Evolutionary conservation across 225 moss, liverwort and hornwort species (phyloP).

Genomic region (Asterella californica): DNA sequence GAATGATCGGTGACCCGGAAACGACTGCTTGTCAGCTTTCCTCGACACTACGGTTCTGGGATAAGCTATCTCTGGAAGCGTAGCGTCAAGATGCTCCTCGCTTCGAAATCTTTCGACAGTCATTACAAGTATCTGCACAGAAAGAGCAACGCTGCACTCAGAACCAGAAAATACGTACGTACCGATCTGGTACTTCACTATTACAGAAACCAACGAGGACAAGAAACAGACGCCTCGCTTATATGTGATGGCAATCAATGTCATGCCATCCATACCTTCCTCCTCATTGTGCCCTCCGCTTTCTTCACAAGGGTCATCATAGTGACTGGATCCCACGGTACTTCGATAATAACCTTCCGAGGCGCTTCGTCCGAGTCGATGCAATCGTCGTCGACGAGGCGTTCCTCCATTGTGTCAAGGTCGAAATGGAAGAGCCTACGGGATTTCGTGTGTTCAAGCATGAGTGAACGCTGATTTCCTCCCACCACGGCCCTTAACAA

Average conservation of each 20-base stretch:
- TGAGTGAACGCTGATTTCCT: background rate
- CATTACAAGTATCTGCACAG: slow-evolving; percentile 10
- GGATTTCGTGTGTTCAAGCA: background rate
- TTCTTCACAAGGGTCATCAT: slow-evolving; percentile 9
- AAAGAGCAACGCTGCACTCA: background rate
- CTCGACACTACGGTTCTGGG: background rate
- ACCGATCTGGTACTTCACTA: background rate
- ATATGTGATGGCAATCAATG: too few species aligned
- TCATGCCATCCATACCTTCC: background rate
- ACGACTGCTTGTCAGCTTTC: too few species aligned
- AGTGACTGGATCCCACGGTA: slow-evolving; percentile 12
- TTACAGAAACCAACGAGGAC: background rate
- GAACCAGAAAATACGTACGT: background rate
- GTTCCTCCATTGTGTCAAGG: slow-evolving; percentile 11
- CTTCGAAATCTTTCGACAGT: slow-evolving; percentile 15
- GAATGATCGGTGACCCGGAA: background rate
- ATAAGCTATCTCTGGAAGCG: background rate
- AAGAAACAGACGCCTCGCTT: too few species aligned
- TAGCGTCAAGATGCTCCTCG: slow-evolving; percentile 5
- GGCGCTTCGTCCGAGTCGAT: background rate
- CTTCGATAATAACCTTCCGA: background rate
- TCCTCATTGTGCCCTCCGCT: background rate
- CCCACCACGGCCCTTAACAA: background rate
- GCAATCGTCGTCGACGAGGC: background rate
- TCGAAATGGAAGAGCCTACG: slow-evolving; percentile 12